phyloP scores from a whole-genome alignment of 2,329 filamentous ascomycete species.

The Penicillium brasilianum region DNA sequence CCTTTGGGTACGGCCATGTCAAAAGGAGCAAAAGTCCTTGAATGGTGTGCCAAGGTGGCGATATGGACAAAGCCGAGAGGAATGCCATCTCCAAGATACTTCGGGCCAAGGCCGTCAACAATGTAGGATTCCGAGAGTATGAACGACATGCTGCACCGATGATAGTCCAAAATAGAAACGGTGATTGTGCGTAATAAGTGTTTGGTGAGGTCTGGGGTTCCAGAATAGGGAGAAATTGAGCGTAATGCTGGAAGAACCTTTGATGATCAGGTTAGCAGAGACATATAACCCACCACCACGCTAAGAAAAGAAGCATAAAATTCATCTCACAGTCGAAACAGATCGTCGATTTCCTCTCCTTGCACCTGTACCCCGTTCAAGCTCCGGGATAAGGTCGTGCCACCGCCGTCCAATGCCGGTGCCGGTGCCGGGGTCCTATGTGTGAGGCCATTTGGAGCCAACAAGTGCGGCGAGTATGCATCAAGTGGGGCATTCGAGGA shows the following conservation, averaged over 20 bases:
- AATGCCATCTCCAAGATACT: slow-evolving; percentile 46
- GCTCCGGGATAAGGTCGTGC: slow-evolving; percentile 36
- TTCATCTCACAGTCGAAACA: slow-evolving; percentile 41
- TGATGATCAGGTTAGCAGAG: neutral
- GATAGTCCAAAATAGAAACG: slow-evolving; percentile 82
- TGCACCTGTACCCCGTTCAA: slow-evolving; percentile 39
- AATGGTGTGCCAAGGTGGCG: slow-evolving; percentile 41
- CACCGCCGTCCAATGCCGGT: slow-evolving; percentile 15
- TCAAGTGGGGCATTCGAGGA: slow-evolving; percentile 17
- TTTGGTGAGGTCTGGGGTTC: slow-evolving; percentile 66
- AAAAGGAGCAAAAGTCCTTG: slow-evolving; percentile 46
- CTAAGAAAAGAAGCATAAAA: neutral
- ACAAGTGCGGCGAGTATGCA: slow-evolving; percentile 29
- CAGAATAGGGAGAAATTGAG: slow-evolving; percentile 46
- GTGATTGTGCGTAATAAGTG: slow-evolving; percentile 75
- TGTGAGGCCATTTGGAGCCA: slow-evolving; percentile 27
- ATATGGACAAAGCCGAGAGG: slow-evolving; percentile 37
- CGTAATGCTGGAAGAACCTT: slow-evolving; percentile 47
- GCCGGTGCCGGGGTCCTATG: slow-evolving; percentile 20
- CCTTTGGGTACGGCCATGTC: slow-evolving; percentile 49
- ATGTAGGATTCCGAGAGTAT: slow-evolving; percentile 46
- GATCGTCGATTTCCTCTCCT: slow-evolving; percentile 44
- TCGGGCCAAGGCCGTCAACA: slow-evolving; percentile 41
- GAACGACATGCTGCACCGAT: slow-evolving; percentile 45
- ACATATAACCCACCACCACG: neutral